Evolutionary conservation across 306 rosid genomes (phyloP), one percentile per base, ranked within the genome.

Genomic region (Castanospermum australe): DNA sequence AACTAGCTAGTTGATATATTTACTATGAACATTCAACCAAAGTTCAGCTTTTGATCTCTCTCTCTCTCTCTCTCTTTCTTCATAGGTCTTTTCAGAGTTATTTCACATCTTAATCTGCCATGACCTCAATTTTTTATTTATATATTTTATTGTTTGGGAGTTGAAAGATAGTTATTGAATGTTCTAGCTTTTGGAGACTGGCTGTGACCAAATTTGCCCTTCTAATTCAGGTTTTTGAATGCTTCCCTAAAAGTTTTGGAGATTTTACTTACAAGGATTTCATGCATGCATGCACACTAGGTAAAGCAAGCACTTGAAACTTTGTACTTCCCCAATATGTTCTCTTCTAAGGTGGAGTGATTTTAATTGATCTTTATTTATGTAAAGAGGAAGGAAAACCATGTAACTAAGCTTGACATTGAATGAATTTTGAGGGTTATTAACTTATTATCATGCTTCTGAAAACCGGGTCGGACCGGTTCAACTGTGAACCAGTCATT

Each of bases 261-360:
- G 86, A 81, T 54, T 76, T 86, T 77, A 83, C 85, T 12, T 82
- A 6, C 35, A 39, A 81, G 76, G 91, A 90, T 84, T 91, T 91
- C 75, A 83, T 88, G 90, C 89, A 84, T 69, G 90, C 90, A 56
- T 88, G 92, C 81, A 79, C 97, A 70, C 73, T 84, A 65, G 95
- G 97, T 91, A 87, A 77, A 82, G 55, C 70, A 62, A 79, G 36
- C 62, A 47, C 32, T 79, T 75, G 63, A 39, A 67, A 52, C 10
- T 4, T 21, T 33, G 33, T 52, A 36, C 69, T 51, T 65, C 76
- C 18, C 39, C 2, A 59, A 15, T 41, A 24, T 79, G 68, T 48
- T 71, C 20, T 50, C 33, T 76, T 22, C 65, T 56, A 4, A 14
- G 44, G 28, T 71, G 33, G 47, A 1, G 47, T 32, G 56, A 33